These are phyloP conservation scores for Pleurotus tuoliensis DNA, from an alignment of 768 basidiomycete genomes.

Conservation along the genomic window DNA sequence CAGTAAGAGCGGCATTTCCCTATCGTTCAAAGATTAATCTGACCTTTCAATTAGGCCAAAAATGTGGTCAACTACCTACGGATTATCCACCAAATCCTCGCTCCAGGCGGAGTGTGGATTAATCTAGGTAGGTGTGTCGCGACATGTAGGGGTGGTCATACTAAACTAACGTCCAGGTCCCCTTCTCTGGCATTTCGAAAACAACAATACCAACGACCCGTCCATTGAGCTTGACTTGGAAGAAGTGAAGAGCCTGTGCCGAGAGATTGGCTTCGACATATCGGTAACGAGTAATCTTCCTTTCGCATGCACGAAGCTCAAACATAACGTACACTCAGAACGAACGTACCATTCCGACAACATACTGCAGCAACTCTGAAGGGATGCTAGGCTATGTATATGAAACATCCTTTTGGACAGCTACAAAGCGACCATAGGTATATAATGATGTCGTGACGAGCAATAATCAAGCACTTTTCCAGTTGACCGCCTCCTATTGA, in stretches of 20 bases:
- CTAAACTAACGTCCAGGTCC: slow-evolving; percentile 51
- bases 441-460: no score
- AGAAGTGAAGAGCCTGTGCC: slow-evolving; percentile 76
- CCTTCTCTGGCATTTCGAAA: slow-evolving; percentile 96
- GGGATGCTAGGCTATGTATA: slow-evolving; percentile 87
- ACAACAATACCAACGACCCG: slow-evolving; percentile 73
- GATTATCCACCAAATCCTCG: slow-evolving; percentile 79
- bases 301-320: background rate
- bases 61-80: slow-evolving; percentile 89
- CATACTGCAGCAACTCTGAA: slow-evolving; percentile 79
- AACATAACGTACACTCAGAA: slow-evolving; percentile 42
- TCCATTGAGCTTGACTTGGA: slow-evolving; percentile 89
- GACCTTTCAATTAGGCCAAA: slow-evolving; percentile 59
- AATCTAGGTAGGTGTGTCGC: slow-evolving; percentile 62
- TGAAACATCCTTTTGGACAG: slow-evolving; percentile 82
- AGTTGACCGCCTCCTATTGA: no score
- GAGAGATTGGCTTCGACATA: slow-evolving; percentile 76
- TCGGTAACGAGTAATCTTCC: slow-evolving; percentile 43
- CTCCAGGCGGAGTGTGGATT: slow-evolving; percentile 88
- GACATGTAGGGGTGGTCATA: background rate
- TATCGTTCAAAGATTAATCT: background rate
- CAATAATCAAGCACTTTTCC: no score
- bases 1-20: slow-evolving; percentile 41
- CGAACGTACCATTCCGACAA: slow-evolving; percentile 74
- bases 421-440: slow-evolving; percentile 31